phyloP scores from a whole-genome alignment of 805 yeast genomes.

The Saccharomycopsis synnaedendra region DNA sequence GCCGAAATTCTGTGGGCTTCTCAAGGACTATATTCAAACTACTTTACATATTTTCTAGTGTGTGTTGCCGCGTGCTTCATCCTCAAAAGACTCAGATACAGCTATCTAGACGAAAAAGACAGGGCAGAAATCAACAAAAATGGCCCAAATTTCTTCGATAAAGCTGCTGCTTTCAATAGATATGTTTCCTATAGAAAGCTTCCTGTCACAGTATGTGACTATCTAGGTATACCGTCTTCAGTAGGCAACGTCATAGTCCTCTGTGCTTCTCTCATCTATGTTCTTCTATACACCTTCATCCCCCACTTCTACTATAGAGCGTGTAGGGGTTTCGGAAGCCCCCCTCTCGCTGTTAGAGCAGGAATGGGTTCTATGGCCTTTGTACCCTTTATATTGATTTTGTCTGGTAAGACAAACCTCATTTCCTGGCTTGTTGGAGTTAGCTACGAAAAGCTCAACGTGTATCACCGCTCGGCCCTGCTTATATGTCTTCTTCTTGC shows the following conservation, averaged over 20 bases:
- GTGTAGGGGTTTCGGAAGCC: slow-evolving; percentile 44
- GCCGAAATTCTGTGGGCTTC: neutral
- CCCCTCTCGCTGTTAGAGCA: slow-evolving; percentile 45
- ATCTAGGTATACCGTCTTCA: slow-evolving; percentile 29
- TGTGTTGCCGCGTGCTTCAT: neutral
- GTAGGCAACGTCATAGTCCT: slow-evolving; percentile 26
- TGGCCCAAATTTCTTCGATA: slow-evolving; percentile 10
- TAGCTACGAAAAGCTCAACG: slow-evolving; percentile 43
- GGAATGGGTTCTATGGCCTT: slow-evolving; percentile 40
- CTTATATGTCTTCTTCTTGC: slow-evolving; percentile 26
- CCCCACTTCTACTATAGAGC: slow-evolving; percentile 42
- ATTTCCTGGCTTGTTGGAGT: slow-evolving; percentile 39
- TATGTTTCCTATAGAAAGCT: slow-evolving; percentile 24
- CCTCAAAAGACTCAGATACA: slow-evolving; percentile 1
- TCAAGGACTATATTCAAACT: slow-evolving; percentile 3
- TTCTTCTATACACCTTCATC: slow-evolving; percentile 24
- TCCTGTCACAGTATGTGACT: slow-evolving; percentile 23
- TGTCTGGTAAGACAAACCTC: slow-evolving; percentile 43
- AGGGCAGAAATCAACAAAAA: neutral
- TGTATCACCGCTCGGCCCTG: slow-evolving; percentile 38
- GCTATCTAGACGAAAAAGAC: slow-evolving; percentile 1
- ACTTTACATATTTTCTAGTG: slow-evolving; percentile 3
- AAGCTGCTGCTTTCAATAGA: slow-evolving; percentile 23
- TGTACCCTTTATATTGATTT: slow-evolving; percentile 36
- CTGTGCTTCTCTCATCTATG: slow-evolving; percentile 24